Evolutionary conservation across 345 rosid species (phyloP), one percentile per base, ranked within the genome.

Genomic region (Salix dunnii): DNA sequence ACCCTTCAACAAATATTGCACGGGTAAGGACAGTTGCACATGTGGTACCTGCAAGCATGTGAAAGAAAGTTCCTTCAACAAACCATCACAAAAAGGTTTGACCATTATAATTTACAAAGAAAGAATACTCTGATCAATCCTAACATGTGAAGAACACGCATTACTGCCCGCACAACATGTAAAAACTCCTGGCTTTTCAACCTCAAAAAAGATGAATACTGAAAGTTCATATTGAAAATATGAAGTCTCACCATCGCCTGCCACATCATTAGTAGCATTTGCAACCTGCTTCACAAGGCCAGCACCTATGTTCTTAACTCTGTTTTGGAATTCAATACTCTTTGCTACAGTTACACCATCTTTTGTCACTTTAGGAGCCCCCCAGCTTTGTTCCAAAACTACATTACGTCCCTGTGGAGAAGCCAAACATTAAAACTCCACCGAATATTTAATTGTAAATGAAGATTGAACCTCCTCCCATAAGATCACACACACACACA

Each of bases 281-380:
- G 84, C 84, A 65, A 78, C 84, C 74, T 82, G 81, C 73, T 78
- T 82, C 2, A 82, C 81, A 3, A 82, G 81, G 58, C 76, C 74
- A 17, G 84, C 84, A 10, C 84, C 81, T 3, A 82, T 71, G 17
- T 82, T 82, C 68, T 74, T 78, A 6, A 71, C 70, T 43, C 17
- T 78, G 38, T 82, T 78, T 35, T 74, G 49, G 40, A 82, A 78
- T 27, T 82, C 81, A 58, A 82, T 78, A 70, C 73, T 66, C 76
- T 82, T 82, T 10, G 84, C 84, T 14, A 82, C 81, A 12, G 81
- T 82, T 5, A 82, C 84, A 53, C 84, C 81, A 66, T 77, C 84
- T 66, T 77, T 78, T 51, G 81, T 78, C 38, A 78, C 81, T 60
- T 82, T 82, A 18, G 79, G 84, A 2, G 81, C 75, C 31, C 80